Evolutionary conservation across 2,329 filamentous ascomycete species (phyloP).

Genomic region (Fusarium decemcellulare): DNA sequence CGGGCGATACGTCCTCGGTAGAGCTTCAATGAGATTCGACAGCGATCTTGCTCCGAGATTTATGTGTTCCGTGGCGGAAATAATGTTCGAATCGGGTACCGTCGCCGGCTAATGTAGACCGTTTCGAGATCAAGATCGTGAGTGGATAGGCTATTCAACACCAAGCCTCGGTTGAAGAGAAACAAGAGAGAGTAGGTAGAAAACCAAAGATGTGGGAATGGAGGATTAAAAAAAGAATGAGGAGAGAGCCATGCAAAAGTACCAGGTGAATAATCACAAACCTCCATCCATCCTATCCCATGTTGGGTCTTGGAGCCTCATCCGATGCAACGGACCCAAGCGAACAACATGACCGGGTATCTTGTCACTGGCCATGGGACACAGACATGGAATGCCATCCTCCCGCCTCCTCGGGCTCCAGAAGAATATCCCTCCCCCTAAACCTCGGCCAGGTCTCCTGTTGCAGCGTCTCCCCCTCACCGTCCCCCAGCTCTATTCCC

Average conservation of each 20-base stretch:
- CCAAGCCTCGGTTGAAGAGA: background rate
- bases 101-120: background rate
- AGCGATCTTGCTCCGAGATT: background rate
- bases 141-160: background rate
- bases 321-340: conserved; percentile 8
- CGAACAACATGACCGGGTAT: background rate
- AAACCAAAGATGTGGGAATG: background rate
- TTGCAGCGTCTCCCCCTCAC: conserved; percentile 15
- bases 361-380: background rate
- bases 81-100: conserved; percentile 6
- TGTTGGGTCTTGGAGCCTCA: background rate
- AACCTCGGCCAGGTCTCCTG: conserved; percentile 21
- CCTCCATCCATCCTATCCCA: conserved; percentile 1
- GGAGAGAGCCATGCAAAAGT: background rate
- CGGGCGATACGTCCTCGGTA: background rate
- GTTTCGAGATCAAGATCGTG: background rate
- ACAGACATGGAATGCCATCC: background rate
- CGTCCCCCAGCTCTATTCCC: background rate
- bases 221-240: background rate
- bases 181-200: background rate
- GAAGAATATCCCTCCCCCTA: conserved; percentile 15
- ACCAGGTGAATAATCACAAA: conserved; percentile 4
- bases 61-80: conserved; percentile 1
- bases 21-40: background rate
- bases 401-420: conserved; percentile 9